Conservation (phyloP, 768 basidiomycete genomes). For the Polyporus arcularius region DNA sequence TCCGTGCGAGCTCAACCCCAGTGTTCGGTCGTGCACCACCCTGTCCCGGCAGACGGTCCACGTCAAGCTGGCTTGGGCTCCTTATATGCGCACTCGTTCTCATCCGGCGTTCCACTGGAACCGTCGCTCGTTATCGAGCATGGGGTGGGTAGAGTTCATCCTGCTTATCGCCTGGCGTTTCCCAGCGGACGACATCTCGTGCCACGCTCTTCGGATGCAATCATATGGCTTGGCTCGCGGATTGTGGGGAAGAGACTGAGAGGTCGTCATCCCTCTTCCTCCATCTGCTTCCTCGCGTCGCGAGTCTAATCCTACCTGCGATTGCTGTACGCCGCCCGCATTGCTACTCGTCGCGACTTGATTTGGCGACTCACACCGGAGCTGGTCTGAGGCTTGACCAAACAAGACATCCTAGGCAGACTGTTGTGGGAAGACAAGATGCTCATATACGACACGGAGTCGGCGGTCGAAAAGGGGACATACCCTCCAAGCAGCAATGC, state of each 20-base stretch:
- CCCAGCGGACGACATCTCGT: not conserved
- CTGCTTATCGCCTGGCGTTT: not conserved
- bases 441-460: not conserved
- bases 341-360: too few species aligned
- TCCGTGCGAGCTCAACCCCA: not conserved
- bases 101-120: not conserved
- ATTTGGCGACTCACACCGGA: too few species aligned
- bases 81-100: not conserved
- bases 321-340: too few species aligned
- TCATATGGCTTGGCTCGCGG: too few species aligned
- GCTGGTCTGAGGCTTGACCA: not conserved
- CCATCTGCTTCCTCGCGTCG: too few species aligned
- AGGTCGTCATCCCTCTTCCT: too few species aligned
- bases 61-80: not conserved
- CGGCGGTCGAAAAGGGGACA: not conserved
- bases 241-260: too few species aligned
- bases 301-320: too few species aligned
- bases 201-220: too few species aligned
- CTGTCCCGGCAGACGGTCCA: not conserved
- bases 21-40: not conserved
- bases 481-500: slow-evolving; percentile 5
- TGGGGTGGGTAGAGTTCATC: not conserved
- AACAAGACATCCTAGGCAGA: too few species aligned
- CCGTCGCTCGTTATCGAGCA: not conserved
- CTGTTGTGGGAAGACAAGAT: not conserved